Percentiles rank a stretch among this genome's conserved stretches.
These are phyloP conservation scores for Alternaria panax DNA, from an alignment of 2,329 filamentous ascomycete species.

Conservation along the genomic window DNA sequence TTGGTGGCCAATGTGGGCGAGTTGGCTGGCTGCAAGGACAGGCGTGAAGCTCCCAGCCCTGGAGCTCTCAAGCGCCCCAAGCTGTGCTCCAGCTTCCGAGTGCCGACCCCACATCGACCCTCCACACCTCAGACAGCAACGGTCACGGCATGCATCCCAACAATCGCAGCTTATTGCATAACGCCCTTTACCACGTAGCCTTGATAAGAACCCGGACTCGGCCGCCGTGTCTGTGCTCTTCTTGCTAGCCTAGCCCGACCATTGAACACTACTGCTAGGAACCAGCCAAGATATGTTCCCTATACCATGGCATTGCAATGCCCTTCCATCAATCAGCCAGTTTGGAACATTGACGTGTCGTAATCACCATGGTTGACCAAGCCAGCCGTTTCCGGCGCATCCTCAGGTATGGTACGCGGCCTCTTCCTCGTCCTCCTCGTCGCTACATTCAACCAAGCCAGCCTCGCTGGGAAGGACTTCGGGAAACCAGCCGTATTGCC, in stretches of 20 bases:
- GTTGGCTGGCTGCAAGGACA: slow-evolving; percentile 27
- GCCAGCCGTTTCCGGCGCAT: slow-evolving; percentile 5
- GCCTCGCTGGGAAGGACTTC: slow-evolving; percentile 58
- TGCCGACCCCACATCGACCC: slow-evolving; percentile 31
- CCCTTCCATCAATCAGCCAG: slow-evolving; percentile 24
- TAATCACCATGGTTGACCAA: slow-evolving; percentile 7
- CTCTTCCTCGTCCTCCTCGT: slow-evolving; percentile 42
- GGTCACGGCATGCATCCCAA: slow-evolving; percentile 37
- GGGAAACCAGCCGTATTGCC: slow-evolving; percentile 61
- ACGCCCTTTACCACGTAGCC: slow-evolving; percentile 29
- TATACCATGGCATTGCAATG: slow-evolving; percentile 15
- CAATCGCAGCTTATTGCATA: slow-evolving; percentile 30
- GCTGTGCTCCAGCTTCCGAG: slow-evolving; percentile 19
- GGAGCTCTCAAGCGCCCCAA: slow-evolving; percentile 12
- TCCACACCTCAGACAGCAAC: slow-evolving; percentile 31
- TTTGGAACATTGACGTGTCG: slow-evolving; percentile 17
- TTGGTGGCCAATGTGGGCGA: slow-evolving; percentile 43
- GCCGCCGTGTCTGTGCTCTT: slow-evolving; percentile 30
- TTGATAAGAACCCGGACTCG: slow-evolving; percentile 40
- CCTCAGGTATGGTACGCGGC: slow-evolving; percentile 39
- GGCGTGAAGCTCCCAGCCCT: slow-evolving; percentile 15
- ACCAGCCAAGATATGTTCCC: slow-evolving; percentile 12
- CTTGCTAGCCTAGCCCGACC: slow-evolving; percentile 22
- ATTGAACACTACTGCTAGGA: slow-evolving; percentile 23
- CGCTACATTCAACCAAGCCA: slow-evolving; percentile 42